Conservation (phyloP, 345 rosid species). For the Angophora floribunda region DNA sequence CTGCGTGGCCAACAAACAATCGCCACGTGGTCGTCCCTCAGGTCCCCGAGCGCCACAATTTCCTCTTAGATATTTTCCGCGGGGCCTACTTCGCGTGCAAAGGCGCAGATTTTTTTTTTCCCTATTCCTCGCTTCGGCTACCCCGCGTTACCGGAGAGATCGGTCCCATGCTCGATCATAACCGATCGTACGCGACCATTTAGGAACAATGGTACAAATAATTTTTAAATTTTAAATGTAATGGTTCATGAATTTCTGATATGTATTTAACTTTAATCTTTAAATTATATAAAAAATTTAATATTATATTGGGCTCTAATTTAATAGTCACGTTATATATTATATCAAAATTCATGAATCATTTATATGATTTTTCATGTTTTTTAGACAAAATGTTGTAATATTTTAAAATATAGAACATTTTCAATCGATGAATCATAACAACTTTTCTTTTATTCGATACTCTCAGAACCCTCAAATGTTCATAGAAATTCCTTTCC, state of each 20-base stretch:
- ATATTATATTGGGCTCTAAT: rapidly evolving
- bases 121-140: background rate
- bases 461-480: rapidly evolving
- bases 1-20: background rate
- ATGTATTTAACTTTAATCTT: no score
- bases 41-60: background rate
- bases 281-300: no score
- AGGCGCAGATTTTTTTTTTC: background rate
- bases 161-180: background rate
- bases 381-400: background rate
- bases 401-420: background rate
- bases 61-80: background rate
- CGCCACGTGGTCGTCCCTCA: background rate
- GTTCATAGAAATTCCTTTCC: background rate
- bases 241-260: rapidly evolving
- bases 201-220: background rate
- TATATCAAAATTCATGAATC: no score
- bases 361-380: background rate
- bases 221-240: background rate
- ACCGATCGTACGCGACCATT: background rate
- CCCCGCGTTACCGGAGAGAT: background rate
- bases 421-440: background rate
- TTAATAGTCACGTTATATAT: no score
- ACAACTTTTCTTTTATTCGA: background rate
- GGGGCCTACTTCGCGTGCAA: background rate